phyloP scores from a whole-genome alignment of 177 flowering plant species.

The Vitis hybrid region DNA sequence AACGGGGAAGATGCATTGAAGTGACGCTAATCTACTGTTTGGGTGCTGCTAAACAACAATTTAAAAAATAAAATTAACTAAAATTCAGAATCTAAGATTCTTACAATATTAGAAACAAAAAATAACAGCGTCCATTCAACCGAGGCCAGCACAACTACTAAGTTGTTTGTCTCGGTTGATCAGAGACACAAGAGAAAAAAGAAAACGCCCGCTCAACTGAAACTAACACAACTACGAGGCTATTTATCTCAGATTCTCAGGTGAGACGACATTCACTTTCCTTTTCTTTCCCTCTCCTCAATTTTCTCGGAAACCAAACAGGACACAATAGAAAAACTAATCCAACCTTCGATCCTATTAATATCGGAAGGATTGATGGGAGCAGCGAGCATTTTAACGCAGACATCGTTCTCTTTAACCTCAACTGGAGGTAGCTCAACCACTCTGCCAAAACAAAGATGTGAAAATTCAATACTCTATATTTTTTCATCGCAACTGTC shows the following conservation, averaged over 20 bases:
- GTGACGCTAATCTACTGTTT: too few species aligned
- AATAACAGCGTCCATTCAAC: too few species aligned
- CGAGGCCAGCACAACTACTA: too few species aligned
- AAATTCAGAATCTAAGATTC: too few species aligned
- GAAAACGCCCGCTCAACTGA: neutral
- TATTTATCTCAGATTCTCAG: too few species aligned
- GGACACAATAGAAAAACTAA: neutral
- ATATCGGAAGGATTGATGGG: conserved; percentile 97
- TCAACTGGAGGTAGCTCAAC: conserved; percentile 71
- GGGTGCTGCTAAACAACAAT: too few species aligned
- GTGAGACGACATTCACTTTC: too few species aligned
- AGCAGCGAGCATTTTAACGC: conserved; percentile 92
- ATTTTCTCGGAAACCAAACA: neutral
- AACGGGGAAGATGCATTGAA: too few species aligned
- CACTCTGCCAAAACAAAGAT: conserved; percentile 43
- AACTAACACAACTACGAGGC: neutral
- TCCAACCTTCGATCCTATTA: conserved; percentile 82
- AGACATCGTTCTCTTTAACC: conserved; percentile 74
- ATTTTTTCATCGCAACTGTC: neutral
- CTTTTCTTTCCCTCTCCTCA: too few species aligned
- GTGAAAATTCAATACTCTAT: neutral
- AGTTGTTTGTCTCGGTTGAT: too few species aligned
- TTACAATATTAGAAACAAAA: too few species aligned
- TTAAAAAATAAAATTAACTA: too few species aligned
- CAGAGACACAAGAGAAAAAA: neutral